Conservation (phyloP, 2,329 filamentous ascomycete genomes). For the Cladosporium sp. region DNA sequence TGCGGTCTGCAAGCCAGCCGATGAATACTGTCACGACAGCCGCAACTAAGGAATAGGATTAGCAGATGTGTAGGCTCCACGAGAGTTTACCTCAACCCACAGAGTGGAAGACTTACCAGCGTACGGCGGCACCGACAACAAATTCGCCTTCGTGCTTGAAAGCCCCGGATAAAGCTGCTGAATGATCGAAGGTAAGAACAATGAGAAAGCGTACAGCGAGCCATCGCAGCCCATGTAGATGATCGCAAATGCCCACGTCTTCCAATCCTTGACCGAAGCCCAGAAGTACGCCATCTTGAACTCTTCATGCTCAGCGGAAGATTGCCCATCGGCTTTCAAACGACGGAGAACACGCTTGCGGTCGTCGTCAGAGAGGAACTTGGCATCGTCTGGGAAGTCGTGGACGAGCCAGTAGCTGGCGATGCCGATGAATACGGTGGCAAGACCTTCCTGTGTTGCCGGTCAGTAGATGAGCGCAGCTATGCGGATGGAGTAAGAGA, state of each 20-base stretch:
- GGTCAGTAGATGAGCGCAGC: background rate
- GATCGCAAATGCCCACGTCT: slow-evolving; percentile 73
- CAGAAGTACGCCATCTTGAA: slow-evolving; percentile 74
- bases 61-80: background rate
- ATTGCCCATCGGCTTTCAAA: slow-evolving; percentile 69
- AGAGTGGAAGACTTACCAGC: slow-evolving; percentile 39
- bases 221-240: slow-evolving; percentile 78
- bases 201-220: slow-evolving; percentile 71
- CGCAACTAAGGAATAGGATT: slow-evolving; percentile 45
- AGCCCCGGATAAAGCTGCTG: slow-evolving; percentile 52
- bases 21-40: slow-evolving; percentile 67
- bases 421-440: slow-evolving; percentile 68
- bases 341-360: slow-evolving; percentile 71
- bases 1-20: slow-evolving; percentile 76
- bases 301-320: slow-evolving; percentile 71
- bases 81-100: background rate
- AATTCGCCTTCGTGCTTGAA: slow-evolving; percentile 63
- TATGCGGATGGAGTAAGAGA: background rate
- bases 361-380: slow-evolving; percentile 69
- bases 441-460: slow-evolving; percentile 55
- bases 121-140: slow-evolving; percentile 76
- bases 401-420: slow-evolving; percentile 75
- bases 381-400: slow-evolving; percentile 72
- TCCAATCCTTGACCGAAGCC: slow-evolving; percentile 76
- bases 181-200: slow-evolving; percentile 81